Evolutionary conservation across 1,284 basidiomycete species (phyloP).

Genomic region (Leccinum angustisporum): DNA sequence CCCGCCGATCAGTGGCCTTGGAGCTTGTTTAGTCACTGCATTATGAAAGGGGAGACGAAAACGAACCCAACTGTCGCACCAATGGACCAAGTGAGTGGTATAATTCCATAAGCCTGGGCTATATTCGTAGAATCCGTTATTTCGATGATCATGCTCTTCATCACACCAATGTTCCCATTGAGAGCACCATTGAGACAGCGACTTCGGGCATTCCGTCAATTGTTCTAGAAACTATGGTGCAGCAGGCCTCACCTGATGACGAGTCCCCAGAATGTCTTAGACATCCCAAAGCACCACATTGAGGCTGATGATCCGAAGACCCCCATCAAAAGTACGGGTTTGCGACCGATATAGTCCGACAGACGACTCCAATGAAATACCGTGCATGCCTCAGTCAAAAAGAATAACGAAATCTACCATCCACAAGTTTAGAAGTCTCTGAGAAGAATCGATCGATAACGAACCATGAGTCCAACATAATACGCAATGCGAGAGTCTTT

Average conservation of each 20-base stretch:
- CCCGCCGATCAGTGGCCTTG: slow-evolving; percentile 63
- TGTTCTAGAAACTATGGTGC: neutral
- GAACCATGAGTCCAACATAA: slow-evolving; percentile 56
- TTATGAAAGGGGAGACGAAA: neutral
- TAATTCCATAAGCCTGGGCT: slow-evolving; percentile 37
- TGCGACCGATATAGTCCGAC: slow-evolving; percentile 65
- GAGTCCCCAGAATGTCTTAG: slow-evolving; percentile 55
- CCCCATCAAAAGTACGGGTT: slow-evolving; percentile 61
- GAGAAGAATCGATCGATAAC: slow-evolving; percentile 15
- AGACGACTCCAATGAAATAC: slow-evolving; percentile 66
- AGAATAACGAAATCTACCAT: slow-evolving; percentile 52
- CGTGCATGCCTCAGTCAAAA: slow-evolving; percentile 52
- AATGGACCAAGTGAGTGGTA: slow-evolving; percentile 47
- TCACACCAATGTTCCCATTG: slow-evolving; percentile 49
- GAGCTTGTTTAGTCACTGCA: slow-evolving; percentile 9
- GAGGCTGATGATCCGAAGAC: slow-evolving; percentile 56
- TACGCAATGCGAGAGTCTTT: slow-evolving; percentile 49
- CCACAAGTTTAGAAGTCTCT: neutral
- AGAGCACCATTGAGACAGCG: slow-evolving; percentile 40
- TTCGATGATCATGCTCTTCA: slow-evolving; percentile 41
- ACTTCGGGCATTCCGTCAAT: slow-evolving; percentile 17
- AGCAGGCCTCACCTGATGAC: slow-evolving; percentile 45
- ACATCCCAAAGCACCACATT: slow-evolving; percentile 64
- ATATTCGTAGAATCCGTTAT: slow-evolving; percentile 40
- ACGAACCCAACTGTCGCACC: slow-evolving; percentile 45